Conservation (phyloP, 2,329 filamentous ascomycete genomes). For the Drechslerella stenobrocha region DNA sequence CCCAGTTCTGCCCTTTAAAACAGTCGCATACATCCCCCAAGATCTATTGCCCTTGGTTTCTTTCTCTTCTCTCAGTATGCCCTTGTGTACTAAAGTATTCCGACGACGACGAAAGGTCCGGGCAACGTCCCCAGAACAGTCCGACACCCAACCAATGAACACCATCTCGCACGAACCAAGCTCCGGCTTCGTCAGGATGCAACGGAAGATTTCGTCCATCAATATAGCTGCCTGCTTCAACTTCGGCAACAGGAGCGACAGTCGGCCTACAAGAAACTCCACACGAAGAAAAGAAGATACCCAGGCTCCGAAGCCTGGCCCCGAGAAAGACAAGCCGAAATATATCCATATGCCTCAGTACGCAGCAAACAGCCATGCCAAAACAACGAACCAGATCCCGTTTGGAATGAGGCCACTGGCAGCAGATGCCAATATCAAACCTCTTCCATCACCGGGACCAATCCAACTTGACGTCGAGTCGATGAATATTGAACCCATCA, state of each 20-base stretch:
- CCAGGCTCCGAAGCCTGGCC: background rate
- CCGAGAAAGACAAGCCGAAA: slow-evolving; percentile 24
- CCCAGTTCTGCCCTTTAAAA: slow-evolving; percentile 15
- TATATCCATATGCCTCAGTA: slow-evolving; percentile 33
- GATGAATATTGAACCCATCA: slow-evolving; percentile 25
- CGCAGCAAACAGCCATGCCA: slow-evolving; percentile 33
- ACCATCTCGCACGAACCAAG: slow-evolving; percentile 28
- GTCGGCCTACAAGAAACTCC: slow-evolving; percentile 21
- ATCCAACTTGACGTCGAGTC: slow-evolving; percentile 15
- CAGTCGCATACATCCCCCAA: slow-evolving; percentile 10
- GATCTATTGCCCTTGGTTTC: slow-evolving; percentile 1
- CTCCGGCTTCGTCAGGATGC: slow-evolving; percentile 34
- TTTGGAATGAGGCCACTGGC: slow-evolving; percentile 30
- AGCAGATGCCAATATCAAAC: slow-evolving; percentile 14
- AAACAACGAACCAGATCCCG: slow-evolving; percentile 31
- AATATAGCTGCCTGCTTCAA: slow-evolving; percentile 23
- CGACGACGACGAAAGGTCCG: slow-evolving; percentile 36
- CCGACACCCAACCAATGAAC: slow-evolving; percentile 20
- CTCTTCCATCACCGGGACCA: slow-evolving; percentile 8
- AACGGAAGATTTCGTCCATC: slow-evolving; percentile 30
- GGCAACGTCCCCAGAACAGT: slow-evolving; percentile 4
- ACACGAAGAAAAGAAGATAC: slow-evolving; percentile 11
- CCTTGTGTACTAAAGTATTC: slow-evolving; percentile 35
- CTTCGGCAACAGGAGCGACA: slow-evolving; percentile 13
- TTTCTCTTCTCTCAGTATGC: slow-evolving; percentile 19